These are phyloP conservation scores for Nakaseomyces nivariensis DNA, from an alignment of 1,139 yeast species.

Conservation along the genomic window DNA sequence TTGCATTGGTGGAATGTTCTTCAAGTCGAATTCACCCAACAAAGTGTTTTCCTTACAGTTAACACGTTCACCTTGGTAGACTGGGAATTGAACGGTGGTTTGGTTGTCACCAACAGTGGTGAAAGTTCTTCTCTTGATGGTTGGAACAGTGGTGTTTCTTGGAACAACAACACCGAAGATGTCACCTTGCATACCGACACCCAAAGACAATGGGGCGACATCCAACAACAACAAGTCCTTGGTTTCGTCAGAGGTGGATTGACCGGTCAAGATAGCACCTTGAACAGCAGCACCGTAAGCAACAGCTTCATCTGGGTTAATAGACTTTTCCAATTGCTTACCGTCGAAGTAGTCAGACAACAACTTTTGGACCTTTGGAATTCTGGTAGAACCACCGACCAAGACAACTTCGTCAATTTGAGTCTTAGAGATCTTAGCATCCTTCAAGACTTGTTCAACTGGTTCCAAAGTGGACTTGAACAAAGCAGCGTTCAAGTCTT, in stretches of 20 bases:
- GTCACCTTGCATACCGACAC: constrained; percentile 99
- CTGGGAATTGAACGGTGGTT: constrained; percentile 98
- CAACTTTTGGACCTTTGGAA: constrained; percentile 94
- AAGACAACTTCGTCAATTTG: constrained; percentile 86
- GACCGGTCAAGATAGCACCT: constrained; percentile 96
- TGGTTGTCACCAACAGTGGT: constrained; percentile 98
- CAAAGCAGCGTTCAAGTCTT: constrained; percentile 86
- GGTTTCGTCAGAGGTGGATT: constrained; percentile 89
- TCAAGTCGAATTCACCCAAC: constrained; percentile 96
- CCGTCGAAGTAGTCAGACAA: constrained; percentile 95
- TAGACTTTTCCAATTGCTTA: constrained; percentile 85
- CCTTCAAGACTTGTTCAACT: constrained; percentile 92
- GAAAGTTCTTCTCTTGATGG: constrained; percentile 97
- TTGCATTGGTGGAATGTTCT: constrained; percentile 94
- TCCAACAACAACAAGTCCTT: constrained; percentile 92
- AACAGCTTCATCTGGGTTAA: constrained; percentile 98
- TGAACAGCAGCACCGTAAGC: constrained; percentile 99
- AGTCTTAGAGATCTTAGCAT: constrained; percentile 79
- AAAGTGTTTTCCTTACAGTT: constrained; percentile 96
- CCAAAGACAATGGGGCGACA: constrained; percentile 94
- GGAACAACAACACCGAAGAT: constrained; percentile 96
- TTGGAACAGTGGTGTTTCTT: constrained; percentile 98
- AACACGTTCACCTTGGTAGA: constrained; percentile 99
- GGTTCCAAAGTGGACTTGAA: constrained; percentile 94
- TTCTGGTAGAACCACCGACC: constrained; percentile 99